Base-by-base conservation (phyloP, 78 protist species). In the Pelomyxa schiedti region DNA sequence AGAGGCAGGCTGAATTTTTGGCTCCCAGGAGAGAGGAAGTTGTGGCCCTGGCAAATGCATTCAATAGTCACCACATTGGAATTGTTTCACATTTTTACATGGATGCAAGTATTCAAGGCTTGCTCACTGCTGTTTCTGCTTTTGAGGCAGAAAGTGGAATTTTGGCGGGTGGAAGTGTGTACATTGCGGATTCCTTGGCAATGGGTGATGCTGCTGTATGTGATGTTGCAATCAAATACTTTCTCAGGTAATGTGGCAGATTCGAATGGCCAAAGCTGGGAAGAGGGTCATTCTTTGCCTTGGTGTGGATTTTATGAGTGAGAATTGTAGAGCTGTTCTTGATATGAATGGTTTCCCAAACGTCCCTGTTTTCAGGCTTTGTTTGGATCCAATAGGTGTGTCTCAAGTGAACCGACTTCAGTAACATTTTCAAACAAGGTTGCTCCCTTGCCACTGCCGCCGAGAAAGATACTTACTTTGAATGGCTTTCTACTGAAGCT, bases 181-280 rank as follows among this genome's bases (percentile, higher is more conserved):
- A 16, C 76, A 72, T 65, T 9, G 2, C 47, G 42, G 76, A 72
- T 39, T 72, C 76, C 7, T 39, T 72, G 3, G 76, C 76, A 26
- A 72, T 72, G 76, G 76, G 53, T 9, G 76, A 72, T 64, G 76
- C 76, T 28, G 76, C 76, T 5, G n/a, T n/a, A n/a, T n/a, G n/a
- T n/a, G n/a, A n/a, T n/a, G n/a, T n/a, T n/a, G n/a, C n/a, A n/a
- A n/a, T n/a, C n/a, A n/a, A n/a, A n/a, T n/a, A n/a, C n/a, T n/a
- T n/a, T n/a, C n/a, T n/a, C n/a, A n/a, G n/a, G n/a, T n/a, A n/a
- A n/a, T n/a, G n/a, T n/a, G n/a, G n/a, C n/a, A n/a, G n/a, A 29
- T 72, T 24, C 4, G 35, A 32, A 72, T 72, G 76, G 76, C 76
- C 3, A 29, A 72, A 7, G 5, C 52, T n/a, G 76, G 76, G 29